Conservation (phyloP, 2,329 filamentous ascomycete genomes). For the Aspergillus unguis region DNA sequence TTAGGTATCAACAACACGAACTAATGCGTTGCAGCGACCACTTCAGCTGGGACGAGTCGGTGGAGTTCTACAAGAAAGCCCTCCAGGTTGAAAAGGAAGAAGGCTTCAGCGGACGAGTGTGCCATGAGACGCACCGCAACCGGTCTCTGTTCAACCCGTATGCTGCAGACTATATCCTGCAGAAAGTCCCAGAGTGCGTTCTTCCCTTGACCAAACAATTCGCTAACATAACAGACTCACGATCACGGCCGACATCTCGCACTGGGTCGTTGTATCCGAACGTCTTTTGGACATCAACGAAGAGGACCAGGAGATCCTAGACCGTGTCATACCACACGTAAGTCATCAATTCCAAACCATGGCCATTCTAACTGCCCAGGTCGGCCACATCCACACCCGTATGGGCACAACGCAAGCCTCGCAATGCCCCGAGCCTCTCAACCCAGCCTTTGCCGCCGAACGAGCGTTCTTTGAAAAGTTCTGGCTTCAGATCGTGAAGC, state of each 20-base stretch:
- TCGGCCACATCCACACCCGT: conserved; percentile 35
- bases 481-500: conserved; percentile 18
- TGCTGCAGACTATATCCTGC: conserved; percentile 25
- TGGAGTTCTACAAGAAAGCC: conserved; percentile 32
- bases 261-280: conserved; percentile 23
- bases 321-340: conserved; percentile 30
- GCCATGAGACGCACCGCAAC: conserved; percentile 36
- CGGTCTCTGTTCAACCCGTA: conserved; percentile 34
- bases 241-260: conserved; percentile 25
- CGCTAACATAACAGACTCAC: conserved; percentile 10
- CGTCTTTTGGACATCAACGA: conserved; percentile 20
- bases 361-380: conserved; percentile 16
- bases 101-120: conserved; percentile 28
- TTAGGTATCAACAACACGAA: neutral
- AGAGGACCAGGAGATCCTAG: conserved; percentile 18
- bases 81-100: conserved; percentile 30
- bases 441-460: conserved; percentile 29
- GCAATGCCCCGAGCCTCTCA: conserved; percentile 35
- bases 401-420: conserved; percentile 39
- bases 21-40: conserved; percentile 22
- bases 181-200: conserved; percentile 29
- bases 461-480: conserved; percentile 31
- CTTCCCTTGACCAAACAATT: too few relatives aligned
- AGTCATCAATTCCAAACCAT: conserved; percentile 1
- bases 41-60: conserved; percentile 31